These are phyloP conservation scores for Xerocomellus intermedius DNA, from an alignment of 768 basidiomycete genomes.

Conservation along the genomic window DNA sequence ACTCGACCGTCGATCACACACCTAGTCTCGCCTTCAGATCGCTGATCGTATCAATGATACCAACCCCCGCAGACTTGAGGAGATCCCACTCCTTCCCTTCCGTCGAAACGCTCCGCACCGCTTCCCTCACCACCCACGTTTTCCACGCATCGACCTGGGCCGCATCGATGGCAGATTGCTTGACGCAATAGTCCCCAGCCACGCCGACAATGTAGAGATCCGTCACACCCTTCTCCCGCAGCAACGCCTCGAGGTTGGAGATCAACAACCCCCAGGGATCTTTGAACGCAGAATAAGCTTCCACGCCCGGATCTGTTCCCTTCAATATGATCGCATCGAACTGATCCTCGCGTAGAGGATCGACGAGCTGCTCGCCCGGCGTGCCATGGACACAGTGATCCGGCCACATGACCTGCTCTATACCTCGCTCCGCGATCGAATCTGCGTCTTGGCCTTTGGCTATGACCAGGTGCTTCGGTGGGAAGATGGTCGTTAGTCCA, in stretches of 20 bases:
- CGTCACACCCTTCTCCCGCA: constrained; percentile 45
- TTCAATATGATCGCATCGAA: constrained; percentile 49
- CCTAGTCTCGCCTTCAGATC: constrained; percentile 30
- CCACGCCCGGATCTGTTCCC: constrained; percentile 58
- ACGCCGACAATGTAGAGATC: constrained; percentile 65
- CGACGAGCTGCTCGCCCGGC: constrained; percentile 59
- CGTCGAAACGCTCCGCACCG: constrained; percentile 41
- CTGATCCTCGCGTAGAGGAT: constrained; percentile 42
- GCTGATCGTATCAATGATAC: constrained; percentile 28
- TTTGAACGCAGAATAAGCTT: constrained; percentile 81
- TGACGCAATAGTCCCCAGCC: constrained; percentile 80
- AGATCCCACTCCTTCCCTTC: constrained; percentile 38
- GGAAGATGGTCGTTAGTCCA: constrained; percentile 38
- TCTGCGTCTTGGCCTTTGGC: constrained; percentile 22
- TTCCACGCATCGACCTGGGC: constrained; percentile 44
- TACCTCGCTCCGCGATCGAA: constrained; percentile 25
- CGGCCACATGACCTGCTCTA: constrained; percentile 71
- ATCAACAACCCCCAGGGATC: constrained; percentile 50
- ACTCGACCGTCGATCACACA: not conserved
- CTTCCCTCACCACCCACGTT: constrained; percentile 51
- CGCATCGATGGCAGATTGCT: constrained; percentile 54
- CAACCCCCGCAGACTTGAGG: constrained; percentile 36
- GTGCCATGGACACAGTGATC: constrained; percentile 70
- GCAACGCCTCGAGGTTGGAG: constrained; percentile 46
- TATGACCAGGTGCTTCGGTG: constrained; percentile 33